A percentile compares a stretch with the other conserved stretches of the same genome.
Conservation (phyloP, 2,329 filamentous ascomycete genomes). For the Diatrype stigma region DNA sequence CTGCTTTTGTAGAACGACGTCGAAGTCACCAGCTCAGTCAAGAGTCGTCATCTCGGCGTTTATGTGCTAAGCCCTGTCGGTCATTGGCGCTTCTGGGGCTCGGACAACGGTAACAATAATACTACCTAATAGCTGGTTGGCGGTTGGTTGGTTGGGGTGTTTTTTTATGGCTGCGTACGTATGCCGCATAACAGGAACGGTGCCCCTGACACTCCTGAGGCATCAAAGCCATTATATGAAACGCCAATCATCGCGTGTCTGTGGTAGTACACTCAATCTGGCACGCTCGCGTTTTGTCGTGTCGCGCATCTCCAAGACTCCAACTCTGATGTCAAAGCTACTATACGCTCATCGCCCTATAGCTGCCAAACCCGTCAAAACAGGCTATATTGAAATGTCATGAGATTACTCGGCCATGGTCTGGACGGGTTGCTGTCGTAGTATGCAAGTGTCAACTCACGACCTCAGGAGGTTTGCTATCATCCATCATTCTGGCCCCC, state of each 20-base stretch:
- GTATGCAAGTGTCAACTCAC: too few relatives aligned
- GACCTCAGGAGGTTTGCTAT: neutral
- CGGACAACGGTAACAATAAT: too few relatives aligned
- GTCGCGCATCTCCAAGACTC: neutral
- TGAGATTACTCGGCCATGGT: neutral
- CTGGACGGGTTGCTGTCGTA: too few relatives aligned
- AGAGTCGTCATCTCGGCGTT: neutral
- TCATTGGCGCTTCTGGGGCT: neutral
- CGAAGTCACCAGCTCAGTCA: neutral
- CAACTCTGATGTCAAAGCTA: too few relatives aligned
- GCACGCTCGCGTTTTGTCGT: slow-evolving; percentile 5
- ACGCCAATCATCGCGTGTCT: slow-evolving; percentile 1
- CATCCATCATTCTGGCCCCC: neutral
- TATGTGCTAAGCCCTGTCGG: neutral
- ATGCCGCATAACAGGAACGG: neutral
- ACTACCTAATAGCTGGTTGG: neutral
- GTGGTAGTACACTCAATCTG: slow-evolving; percentile 2
- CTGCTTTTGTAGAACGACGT: neutral
- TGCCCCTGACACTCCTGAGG: slow-evolving; percentile 2
- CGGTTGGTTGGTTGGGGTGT: neutral
- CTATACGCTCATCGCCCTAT: too few relatives aligned
- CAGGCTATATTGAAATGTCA: too few relatives aligned
- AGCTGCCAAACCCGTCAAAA: too few relatives aligned
- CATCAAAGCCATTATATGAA: slow-evolving; percentile 4
- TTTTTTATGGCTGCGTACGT: neutral